A percentile compares a stretch with the other conserved stretches of the same genome.
phyloP scores from a whole-genome alignment of 768 basidiomycete species.

The Phaffia tasmanica region DNA sequence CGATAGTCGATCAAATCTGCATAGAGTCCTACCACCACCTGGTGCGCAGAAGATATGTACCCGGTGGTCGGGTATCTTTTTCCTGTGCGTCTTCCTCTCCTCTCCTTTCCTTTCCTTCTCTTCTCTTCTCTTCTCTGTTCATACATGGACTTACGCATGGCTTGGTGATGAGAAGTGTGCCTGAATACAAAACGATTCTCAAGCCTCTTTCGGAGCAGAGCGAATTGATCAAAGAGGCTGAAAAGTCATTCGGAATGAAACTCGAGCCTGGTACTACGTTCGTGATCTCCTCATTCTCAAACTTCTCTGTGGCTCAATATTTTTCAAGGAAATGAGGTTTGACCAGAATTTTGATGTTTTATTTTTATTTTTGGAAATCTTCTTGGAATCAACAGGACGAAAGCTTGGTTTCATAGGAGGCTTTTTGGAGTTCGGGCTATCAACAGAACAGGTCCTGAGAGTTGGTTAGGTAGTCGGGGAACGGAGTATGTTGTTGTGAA shows the following conservation, averaged over 20 bases:
- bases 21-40: slow-evolving; percentile 23
- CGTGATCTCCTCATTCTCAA: background rate
- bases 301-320: background rate
- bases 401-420: slow-evolving; percentile 14
- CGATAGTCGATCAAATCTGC: slow-evolving; percentile 20
- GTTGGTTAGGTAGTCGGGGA: slow-evolving; percentile 19
- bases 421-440: slow-evolving; percentile 17
- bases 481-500: slow-evolving; percentile 22
- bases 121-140: background rate
- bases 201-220: slow-evolving; percentile 3
- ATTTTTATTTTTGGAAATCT: background rate
- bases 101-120: background rate
- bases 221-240: background rate
- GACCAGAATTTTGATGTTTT: too few relatives aligned
- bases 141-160: too few relatives aligned
- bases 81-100: background rate
- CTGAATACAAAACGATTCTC: slow-evolving; percentile 9
- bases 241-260: slow-evolving; percentile 1
- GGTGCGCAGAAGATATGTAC: slow-evolving; percentile 11
- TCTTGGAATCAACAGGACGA: background rate
- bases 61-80: slow-evolving; percentile 22
- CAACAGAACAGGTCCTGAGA: slow-evolving; percentile 22
- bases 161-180: background rate
- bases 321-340: background rate
- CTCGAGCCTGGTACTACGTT: slow-evolving; percentile 16